Evolutionary conservation across 73 alveolate genomes (phyloP), one percentile per base, ranked within the genome.

Genomic region (Paramecium primaurelia): DNA sequence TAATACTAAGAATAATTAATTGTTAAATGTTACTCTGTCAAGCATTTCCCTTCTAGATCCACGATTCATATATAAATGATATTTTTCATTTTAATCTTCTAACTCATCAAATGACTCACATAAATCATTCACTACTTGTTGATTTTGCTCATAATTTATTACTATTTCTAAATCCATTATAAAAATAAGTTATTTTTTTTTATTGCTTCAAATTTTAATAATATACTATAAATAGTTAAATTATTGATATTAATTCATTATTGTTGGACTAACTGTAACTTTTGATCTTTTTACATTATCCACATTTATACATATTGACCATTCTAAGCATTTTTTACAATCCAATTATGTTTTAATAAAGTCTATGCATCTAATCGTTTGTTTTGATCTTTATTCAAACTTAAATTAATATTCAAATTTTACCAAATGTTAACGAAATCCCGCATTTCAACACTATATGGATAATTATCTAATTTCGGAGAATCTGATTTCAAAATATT

Each of bases 391-490:
- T 40, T 89, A 11, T 71, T 71, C n/a, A 71, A 47, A 89, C 58
- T 60, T 8, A 44, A 16, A 25, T 16, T 32, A 18, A n/a, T 3
- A 45, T 36, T 37, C 3, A 26, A n/a, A 20, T 36, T 51, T 34
- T 89, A 89, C 94, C 94, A 89, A 14, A 71, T 89, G 10, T 51
- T 71, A 12, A 89, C 69, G 45, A 89, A 89, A 32, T 89, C 92
- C 37, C 34, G 71, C 40, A 89, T 38, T 42, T 77, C 90, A 1
- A 45, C 38, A 40, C 89, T 59, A 25, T 89, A 89, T 26, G 54
- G 38, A 64, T n/a, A 54, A 58, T 51, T 64, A 20, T 59, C 75
- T 77, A 89, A 83, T 59, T 73, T 38, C 20, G 94, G 94, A 22
- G 69, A 51, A 7, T 69, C 77, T 22, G 94, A 89, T 45, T 89